Evolutionary conservation across 306 rosid genomes (phyloP), one percentile per base, ranked within the genome.

Genomic region (Hylodesmum podocarpum): DNA sequence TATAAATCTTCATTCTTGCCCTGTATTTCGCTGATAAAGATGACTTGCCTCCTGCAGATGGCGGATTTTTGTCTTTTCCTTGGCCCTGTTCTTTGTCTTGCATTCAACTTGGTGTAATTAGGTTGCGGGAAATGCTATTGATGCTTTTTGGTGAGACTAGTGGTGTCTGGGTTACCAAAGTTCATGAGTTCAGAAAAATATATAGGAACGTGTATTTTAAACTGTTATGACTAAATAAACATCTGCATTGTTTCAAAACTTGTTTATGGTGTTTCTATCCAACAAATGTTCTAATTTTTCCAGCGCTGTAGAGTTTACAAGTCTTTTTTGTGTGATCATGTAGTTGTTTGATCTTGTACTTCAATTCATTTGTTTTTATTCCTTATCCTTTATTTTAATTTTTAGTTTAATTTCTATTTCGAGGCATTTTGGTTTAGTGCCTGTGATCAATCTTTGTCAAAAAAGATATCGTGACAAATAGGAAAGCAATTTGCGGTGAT

Each of bases 31-130:
- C 62, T 64, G 66, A 22, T 73, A 73, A 66, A 65, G 53, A 55
- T 44, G 27, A 29, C 25, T 33, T 44, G 62, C 70, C 12, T 27
- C 61, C 49, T 1, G 29, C 61, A 19, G 72, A 73, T 68, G 64
- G 49, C 24, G 43, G 65, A 78, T 73, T 67, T n/a, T 83, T 58
- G 68, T 11, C 41, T 2, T 24, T n/a, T 11, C 39, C 47, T 27
- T 4, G 37, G 16, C 49, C 31, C 62, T 55, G 31, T 43, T 44
- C 22, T 19, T 19, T 8, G 1, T 28, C 36, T 8, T 51, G 39
- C 13, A 62, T 67, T 66, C 62, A 76, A 67, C 31, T 4, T 78
- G 61, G 76, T 77, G 78, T 84, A 65, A 72, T 73, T 13, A 33
- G 46, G 70, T 41, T 84, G 59, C 73, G 47, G 21, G n/a, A n/a